These are phyloP conservation scores for Penicillium paradoxum DNA, from an alignment of 495 filamentous ascomycete genomes.

Conservation along the genomic window DNA sequence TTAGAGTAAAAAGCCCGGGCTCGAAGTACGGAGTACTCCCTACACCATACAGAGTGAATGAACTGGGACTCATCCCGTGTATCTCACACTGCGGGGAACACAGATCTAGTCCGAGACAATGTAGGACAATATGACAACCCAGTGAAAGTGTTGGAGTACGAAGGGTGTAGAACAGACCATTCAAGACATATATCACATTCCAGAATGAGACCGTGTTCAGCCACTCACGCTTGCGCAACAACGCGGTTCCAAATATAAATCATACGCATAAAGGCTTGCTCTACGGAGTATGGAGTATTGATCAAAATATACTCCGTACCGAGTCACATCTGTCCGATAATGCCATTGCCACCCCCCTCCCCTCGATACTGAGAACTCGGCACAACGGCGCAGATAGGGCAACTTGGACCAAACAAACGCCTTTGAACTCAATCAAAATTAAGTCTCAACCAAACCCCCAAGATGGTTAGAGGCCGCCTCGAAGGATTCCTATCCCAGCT, in stretches of 20 bases:
- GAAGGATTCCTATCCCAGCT: not conserved
- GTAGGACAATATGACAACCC: not conserved
- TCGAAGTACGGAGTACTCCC: no score
- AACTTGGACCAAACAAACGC: not conserved
- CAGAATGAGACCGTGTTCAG: not conserved
- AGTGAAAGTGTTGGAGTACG: not conserved
- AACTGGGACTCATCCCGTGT: no score
- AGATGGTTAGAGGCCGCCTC: not conserved
- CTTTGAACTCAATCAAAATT: not conserved
- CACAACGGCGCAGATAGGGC: not conserved
- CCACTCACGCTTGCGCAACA: not conserved
- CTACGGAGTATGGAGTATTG: no score
- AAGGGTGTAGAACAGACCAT: not conserved
- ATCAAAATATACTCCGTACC: not conserved
- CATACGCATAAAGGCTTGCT: not conserved
- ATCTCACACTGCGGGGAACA: no score
- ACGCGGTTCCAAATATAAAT: not conserved
- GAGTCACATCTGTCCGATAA: not conserved
- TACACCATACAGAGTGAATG: no score
- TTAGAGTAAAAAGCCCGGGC: no score
- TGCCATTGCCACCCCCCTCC: not conserved
- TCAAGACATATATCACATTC: not conserved
- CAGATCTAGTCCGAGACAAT: not conserved
- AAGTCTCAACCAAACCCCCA: not conserved
- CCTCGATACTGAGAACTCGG: not conserved